These are phyloP conservation scores for Insectozyma bohioensis DNA, from an alignment of 1,139 yeast genomes.

Conservation along the genomic window DNA sequence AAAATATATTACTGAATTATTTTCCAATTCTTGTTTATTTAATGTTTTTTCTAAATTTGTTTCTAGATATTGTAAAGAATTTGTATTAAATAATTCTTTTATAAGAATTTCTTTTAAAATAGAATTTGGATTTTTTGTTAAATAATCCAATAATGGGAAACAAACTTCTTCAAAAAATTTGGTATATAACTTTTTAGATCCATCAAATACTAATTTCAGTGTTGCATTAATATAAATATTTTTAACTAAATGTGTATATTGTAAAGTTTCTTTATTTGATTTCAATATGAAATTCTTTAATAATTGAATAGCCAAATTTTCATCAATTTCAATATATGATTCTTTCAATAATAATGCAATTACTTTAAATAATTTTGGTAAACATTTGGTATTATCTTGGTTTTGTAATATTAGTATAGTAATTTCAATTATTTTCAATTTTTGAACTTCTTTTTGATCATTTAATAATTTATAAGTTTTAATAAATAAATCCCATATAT, in stretches of 20 bases:
- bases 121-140: slow-evolving; percentile 4
- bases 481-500: slow-evolving; percentile 50
- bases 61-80: slow-evolving; percentile 17
- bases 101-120: slow-evolving; percentile 14
- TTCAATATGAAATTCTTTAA: slow-evolving; percentile 13
- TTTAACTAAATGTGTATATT: slow-evolving; percentile 25
- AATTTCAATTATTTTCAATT: slow-evolving; percentile 24
- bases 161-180: slow-evolving; percentile 25
- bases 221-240: slow-evolving; percentile 28
- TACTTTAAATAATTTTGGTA: slow-evolving; percentile 18
- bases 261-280: not conserved
- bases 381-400: slow-evolving; percentile 12
- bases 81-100: slow-evolving; percentile 20
- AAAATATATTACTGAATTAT: slow-evolving; percentile 20
- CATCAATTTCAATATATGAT: slow-evolving; percentile 36
- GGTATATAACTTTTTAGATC: slow-evolving; percentile 31
- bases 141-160: slow-evolving; percentile 15
- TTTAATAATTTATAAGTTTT: slow-evolving; percentile 34
- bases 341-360: slow-evolving; percentile 20
- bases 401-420: slow-evolving; percentile 15
- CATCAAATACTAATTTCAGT: slow-evolving; percentile 23
- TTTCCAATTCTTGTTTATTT: slow-evolving; percentile 14
- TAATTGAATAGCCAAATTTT: slow-evolving; percentile 17
- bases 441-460: slow-evolving; percentile 27
- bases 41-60: slow-evolving; percentile 21